Percentiles rank a stretch among this genome's conserved stretches.
Evolutionary conservation across 768 basidiomycete species (phyloP).

Genomic region (Amanita phalloides): DNA sequence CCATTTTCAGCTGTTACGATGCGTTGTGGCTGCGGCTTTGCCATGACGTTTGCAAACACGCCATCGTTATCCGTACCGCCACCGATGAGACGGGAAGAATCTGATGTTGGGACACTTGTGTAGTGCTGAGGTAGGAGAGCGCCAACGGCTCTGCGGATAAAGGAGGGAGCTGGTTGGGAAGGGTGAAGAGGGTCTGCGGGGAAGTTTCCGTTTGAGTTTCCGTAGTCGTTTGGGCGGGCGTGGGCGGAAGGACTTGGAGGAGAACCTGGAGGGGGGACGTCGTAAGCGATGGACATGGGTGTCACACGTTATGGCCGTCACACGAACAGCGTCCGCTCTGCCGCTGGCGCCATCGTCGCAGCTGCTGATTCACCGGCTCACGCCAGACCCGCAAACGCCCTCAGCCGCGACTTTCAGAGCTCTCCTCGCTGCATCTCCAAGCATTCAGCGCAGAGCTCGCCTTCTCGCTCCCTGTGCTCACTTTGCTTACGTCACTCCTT

Average conservation of each 20-base stretch:
- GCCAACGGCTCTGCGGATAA: conserved; percentile 50
- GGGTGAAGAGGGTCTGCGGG: conserved; percentile 35
- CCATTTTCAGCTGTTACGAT: conserved; percentile 42
- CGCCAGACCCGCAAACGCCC: conserved; percentile 48
- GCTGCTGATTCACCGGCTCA: conserved; percentile 35
- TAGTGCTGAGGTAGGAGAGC: conserved; percentile 61
- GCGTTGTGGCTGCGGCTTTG: conserved; percentile 58
- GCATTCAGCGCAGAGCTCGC: conserved; percentile 59
- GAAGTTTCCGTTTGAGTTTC: conserved; percentile 63
- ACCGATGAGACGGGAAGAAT: conserved; percentile 32
- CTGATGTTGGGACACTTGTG: conserved; percentile 34
- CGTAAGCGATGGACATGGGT: conserved; percentile 39
- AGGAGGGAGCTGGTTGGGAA: conserved; percentile 31
- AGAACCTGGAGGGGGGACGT: conserved; percentile 70
- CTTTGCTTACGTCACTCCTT: conserved; percentile 75
- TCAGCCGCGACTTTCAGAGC: conserved; percentile 40
- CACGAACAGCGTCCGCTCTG: conserved; percentile 14
- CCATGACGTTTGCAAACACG: conserved; percentile 90
- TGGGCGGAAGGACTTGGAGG: conserved; percentile 49
- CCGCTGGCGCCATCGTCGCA: conserved; percentile 30
- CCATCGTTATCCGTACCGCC: conserved; percentile 82
- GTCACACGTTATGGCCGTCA: not conserved
- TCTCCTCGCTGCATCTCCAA: conserved; percentile 42
- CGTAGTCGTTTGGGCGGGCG: conserved; percentile 56
- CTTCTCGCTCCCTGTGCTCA: conserved; percentile 49